Evolutionary conservation across 495 filamentous ascomycete genomes (phyloP).

Genomic region (Penicillium nucicola): DNA sequence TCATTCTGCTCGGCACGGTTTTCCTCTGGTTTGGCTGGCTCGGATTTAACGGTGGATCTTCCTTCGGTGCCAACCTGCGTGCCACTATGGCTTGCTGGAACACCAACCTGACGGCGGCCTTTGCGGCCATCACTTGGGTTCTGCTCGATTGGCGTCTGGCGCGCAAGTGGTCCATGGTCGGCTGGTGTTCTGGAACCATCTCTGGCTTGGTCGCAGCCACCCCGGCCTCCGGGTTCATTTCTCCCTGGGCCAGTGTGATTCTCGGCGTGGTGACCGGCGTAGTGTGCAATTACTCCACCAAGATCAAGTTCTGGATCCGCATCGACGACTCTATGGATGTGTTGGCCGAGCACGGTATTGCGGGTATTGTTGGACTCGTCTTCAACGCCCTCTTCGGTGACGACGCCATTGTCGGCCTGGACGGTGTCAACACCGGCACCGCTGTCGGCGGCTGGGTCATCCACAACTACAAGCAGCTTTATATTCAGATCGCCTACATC

Average conservation of each 20-base stretch:
- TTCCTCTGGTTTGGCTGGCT: conserved; percentile 99
- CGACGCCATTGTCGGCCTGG: conserved; percentile 85
- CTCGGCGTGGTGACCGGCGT: conserved; percentile 82
- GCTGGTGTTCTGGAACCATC: conserved; percentile 95
- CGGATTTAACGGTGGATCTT: conserved; percentile 95
- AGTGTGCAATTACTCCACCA: conserved; percentile 91
- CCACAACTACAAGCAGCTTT: conserved; percentile 84
- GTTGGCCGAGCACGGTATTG: conserved; percentile 95
- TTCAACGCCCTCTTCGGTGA: conserved; percentile 92
- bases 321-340: conserved; percentile 98
- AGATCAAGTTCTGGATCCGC: conserved; percentile 92
- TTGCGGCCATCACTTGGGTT: conserved; percentile 84
- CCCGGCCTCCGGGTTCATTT: conserved; percentile 83
- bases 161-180: conserved; percentile 98
- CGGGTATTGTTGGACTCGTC: conserved; percentile 86
- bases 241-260: conserved; percentile 84
- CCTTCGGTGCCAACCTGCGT: conserved; percentile 95
- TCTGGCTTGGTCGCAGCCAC: conserved; percentile 88
- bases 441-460: conserved; percentile 77
- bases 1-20: conserved; percentile 92
- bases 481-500: conserved; percentile 90
- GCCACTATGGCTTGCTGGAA: conserved; percentile 98
- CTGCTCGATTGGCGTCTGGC: conserved; percentile 93
- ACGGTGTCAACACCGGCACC: conserved; percentile 82
- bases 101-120: conserved; percentile 86